Evolutionary conservation across 768 basidiomycete species (phyloP), one percentile per base, ranked within the genome.

Genomic region (Lentinula edodes): DNA sequence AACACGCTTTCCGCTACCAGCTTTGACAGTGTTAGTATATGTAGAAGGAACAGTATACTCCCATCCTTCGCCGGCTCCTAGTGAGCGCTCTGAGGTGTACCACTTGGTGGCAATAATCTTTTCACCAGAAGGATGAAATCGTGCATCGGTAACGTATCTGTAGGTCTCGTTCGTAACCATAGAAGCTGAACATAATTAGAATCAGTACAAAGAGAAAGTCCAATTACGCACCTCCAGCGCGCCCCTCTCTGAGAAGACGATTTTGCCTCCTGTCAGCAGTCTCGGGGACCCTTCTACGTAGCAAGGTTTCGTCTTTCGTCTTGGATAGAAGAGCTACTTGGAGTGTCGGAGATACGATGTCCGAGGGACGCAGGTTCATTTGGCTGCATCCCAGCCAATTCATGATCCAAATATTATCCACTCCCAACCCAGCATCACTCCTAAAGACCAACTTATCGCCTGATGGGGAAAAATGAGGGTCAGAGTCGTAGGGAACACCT

Each of bases 21-120:
- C 72, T 51, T 69, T 63, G 61, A 84, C 76, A 28, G 67, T 68
- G 52, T 73, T 67, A 20, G 61, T 63, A 55, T 73, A 67, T 20
- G 78, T 62, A n/a, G 71, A 74, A 10, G 86, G 86, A 28, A 87
- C 76, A 6, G 71, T 52, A 62, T 86, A 90, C 67, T 84, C 79
- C 89, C 89, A 90, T 45, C 83, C 86, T 75, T 90, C 89, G 1
- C 87, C 88, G 1, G 87, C 88, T 39, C 86, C 87, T 36, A 90
- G 74, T 54, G 84, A 86, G 6, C 89, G 83, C 35, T 55, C 64
- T 5, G 83, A 84, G 28, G 84, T 89, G 64, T 89, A 90, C 88
- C 89, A 89, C 69, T 90, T 90, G 10, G 88, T 90, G n/a, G 88
- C 87, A 58, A 90, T 73, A 16, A 90, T 71, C 64, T 78, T 84